A percentile compares a stretch with the other conserved stretches of the same genome.
Conservation (phyloP, 768 basidiomycete species). For the Saitozyma podzolica region DNA sequence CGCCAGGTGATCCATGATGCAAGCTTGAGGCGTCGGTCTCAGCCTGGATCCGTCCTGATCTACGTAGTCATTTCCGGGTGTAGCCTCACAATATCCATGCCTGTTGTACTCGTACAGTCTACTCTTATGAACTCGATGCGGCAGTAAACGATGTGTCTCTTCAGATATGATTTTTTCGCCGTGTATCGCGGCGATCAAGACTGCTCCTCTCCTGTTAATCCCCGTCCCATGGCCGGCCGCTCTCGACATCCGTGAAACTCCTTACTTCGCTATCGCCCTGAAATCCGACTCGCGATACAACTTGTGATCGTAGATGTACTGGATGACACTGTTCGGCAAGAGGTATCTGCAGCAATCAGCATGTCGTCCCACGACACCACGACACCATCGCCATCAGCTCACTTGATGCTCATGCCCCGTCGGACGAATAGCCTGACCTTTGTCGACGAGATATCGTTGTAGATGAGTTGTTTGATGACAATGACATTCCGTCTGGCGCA, state of each 20-base stretch:
- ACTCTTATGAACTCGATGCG: no score
- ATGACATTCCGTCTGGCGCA: constrained; percentile 81
- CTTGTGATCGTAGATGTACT: constrained; percentile 86
- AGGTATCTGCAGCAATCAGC: constrained; percentile 64
- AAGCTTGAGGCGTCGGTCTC: no score
- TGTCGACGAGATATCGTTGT: constrained; percentile 95
- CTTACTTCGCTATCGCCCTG: constrained; percentile 17
- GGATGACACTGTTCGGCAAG: constrained; percentile 82
- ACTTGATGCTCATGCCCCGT: constrained; percentile 58
- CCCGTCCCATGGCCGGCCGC: no score
- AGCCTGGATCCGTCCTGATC: no score
- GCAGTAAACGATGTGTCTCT: no score
- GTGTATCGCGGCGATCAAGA: no score
- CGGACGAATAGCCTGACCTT: constrained; percentile 65
- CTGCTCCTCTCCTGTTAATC: no score
- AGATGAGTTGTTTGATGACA: constrained; percentile 88
- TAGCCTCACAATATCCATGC: no score
- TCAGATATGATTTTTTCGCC: no score
- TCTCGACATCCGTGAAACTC: no score
- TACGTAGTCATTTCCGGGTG: no score
- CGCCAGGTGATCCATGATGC: neutral
- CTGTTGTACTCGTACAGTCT: no score
- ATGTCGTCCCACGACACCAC: neutral
- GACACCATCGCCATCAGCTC: constrained; percentile 18
- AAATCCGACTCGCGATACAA: constrained; percentile 52